Evolutionary conservation across 106 monocot genomes (phyloP), one percentile per base, ranked within the genome.

Genomic region (Dendrobium chrysotoxum): DNA sequence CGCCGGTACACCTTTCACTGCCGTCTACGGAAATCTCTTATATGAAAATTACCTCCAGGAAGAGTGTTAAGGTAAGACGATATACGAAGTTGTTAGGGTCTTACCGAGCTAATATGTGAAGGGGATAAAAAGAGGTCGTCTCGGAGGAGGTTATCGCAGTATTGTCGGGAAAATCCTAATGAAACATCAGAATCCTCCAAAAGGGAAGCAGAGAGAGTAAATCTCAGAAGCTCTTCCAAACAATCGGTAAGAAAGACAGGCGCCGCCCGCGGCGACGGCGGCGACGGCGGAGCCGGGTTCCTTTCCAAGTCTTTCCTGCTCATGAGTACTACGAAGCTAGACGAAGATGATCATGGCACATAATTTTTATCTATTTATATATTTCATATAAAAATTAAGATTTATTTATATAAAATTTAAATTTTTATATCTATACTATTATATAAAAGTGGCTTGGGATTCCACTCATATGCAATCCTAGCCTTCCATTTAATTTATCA

Each of bases 61-160:
- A 64, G 15, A 4, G 28, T 10, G 42, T 2, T 72, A 40, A 76
- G 44, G 21, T 13, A 45, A 67, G 45, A 12, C 39, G 18, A 72
- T 28, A 28, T 1, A 11, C n/a, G 67, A 9, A 30, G 20, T 26
- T 11, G 35, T 54, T 35, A 74, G 41, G 4, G 46, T n/a, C 7
- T 23, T 61, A 81, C 82, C 74, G 28, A 18, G 28, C 42, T 70
- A 35, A 53, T 79, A 18, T 75, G 78, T 17, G 75, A 54, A 54
- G 70, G 31, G 10, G n/a, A 40, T 20, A 28, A 26, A 53, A 46
- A 26, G 72, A 75, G 72, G n/a, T 87, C 92, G 18, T 85, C 80
- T 68, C 80, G 88, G 73, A 96, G 88, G 82, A 96, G 90, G 64
- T 83, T 86, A 58, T 86, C 79, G 78, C 86, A 86, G 87, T 90